A percentile compares a stretch with the other conserved stretches of the same genome.
Conservation (phyloP, 2,329 filamentous ascomycete species). For the Colletotrichum sp. region DNA sequence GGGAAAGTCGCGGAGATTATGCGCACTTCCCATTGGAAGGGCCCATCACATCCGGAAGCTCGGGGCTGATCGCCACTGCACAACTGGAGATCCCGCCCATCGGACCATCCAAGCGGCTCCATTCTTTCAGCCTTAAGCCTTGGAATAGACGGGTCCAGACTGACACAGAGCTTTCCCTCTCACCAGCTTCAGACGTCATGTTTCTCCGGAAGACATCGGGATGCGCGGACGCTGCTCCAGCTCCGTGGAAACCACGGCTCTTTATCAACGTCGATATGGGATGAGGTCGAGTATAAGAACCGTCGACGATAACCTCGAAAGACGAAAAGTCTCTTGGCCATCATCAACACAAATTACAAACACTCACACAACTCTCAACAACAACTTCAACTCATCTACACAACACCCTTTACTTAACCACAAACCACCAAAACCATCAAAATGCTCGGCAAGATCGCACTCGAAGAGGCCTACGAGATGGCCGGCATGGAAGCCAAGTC, state of each 20-base stretch:
- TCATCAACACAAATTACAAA: neutral
- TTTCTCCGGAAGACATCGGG: neutral
- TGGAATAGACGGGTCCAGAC: neutral
- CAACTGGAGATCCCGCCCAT: neutral
- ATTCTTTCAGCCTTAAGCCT: neutral
- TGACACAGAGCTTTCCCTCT: neutral
- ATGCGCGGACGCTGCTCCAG: neutral
- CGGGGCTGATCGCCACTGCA: neutral
- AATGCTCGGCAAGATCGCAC: slow-evolving; percentile 65
- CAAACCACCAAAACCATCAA: neutral
- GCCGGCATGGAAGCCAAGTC: slow-evolving; percentile 64
- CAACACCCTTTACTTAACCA: neutral
- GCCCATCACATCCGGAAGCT: neutral
- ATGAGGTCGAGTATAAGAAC: neutral
- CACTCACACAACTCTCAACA: neutral
- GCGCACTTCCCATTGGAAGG: neutral
- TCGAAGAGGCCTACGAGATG: slow-evolving; percentile 67
- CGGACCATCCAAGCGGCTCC: neutral
- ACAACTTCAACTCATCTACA: neutral
- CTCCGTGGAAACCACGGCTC: neutral
- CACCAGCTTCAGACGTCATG: neutral
- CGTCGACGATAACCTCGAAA: neutral
- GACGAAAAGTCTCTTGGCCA: fast-evolving
- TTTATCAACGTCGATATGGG: neutral
- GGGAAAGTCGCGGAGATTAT: neutral